Evolutionary conservation across 495 filamentous ascomycete species (phyloP).

Genomic region (Neurospora pannonica): DNA sequence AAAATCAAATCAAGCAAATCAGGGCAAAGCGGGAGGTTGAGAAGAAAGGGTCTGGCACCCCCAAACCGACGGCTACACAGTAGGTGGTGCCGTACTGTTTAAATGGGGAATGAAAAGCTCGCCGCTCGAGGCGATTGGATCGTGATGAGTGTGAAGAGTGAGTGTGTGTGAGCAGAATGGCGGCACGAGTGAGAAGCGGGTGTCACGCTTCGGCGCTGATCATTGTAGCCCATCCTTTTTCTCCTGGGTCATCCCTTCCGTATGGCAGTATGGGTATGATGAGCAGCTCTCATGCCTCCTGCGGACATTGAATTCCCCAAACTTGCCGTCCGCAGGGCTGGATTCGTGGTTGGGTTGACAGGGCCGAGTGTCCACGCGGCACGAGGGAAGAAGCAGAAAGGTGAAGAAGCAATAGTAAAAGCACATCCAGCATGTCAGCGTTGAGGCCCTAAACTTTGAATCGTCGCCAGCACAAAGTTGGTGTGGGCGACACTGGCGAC

Average conservation of each 20-base stretch:
- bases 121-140: neutral
- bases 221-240: neutral
- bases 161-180: neutral
- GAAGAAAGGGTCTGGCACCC: neutral
- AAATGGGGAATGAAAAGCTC: neutral
- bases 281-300: neutral
- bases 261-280: neutral
- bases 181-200: neutral
- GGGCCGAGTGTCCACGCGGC: neutral
- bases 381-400: neutral
- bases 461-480: neutral
- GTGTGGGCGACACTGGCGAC: neutral
- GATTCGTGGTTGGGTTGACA: neutral
- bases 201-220: neutral
- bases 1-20: neutral
- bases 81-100: neutral
- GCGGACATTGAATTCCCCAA: neutral
- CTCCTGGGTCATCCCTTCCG: neutral
- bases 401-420: neutral
- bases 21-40: neutral
- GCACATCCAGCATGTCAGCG: neutral
- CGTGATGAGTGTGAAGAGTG: neutral
- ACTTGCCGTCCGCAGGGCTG: neutral
- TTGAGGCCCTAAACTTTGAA: neutral
- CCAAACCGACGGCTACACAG: neutral